Base-by-base conservation (phyloP, 1,284 basidiomycete species). In the Marasmius fiardii region DNA sequence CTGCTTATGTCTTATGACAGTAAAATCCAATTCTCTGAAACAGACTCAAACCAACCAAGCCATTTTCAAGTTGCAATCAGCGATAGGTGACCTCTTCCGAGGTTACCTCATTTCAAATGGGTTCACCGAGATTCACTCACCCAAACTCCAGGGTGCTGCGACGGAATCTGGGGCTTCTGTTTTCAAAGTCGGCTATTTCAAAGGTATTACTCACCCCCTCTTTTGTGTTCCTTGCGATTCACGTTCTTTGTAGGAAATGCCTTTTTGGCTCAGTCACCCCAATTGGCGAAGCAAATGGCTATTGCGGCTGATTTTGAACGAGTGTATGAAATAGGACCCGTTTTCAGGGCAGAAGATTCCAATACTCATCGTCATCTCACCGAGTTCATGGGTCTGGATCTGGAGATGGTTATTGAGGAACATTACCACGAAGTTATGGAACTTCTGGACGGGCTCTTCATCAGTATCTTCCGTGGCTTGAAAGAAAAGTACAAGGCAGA, bases 311-410 rank as follows among this genome's bases (percentile, higher is more conserved):
- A 99, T 76, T 95, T 99, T 71, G 96, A 97, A 69, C 84, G 93
- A 43, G 97, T 99, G 4, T 99, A 96, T 73, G 97, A 99, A 74
- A 95, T 99, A 61, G 96, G 89, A 0, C 86, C 87, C 56, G 95
- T 98, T 51, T 99, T 99, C 80, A 92, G 96, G 61, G 96, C 96
- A n/a, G 96, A 99, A 72, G 87, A 98, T 72, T 92, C 95, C 43
- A 96, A 97, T 73, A 98, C 96, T 3, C 93, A 98, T 71, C 89
- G 97, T 53, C 97, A 99, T 77, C 82, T 99, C 77, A 99, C 97
- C 45, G 97, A 99, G 73, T 99, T 98, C 74, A 92, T 95, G 63
- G 97, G 97, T 50, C 88, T 99, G 63, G 97, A 99, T 90, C 81
- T 99, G 63, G 97, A 99, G 73, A 99, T 99, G 97, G 82, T 88